Evolutionary conservation across 768 basidiomycete species (phyloP).

Genomic region (Mycena venus): DNA sequence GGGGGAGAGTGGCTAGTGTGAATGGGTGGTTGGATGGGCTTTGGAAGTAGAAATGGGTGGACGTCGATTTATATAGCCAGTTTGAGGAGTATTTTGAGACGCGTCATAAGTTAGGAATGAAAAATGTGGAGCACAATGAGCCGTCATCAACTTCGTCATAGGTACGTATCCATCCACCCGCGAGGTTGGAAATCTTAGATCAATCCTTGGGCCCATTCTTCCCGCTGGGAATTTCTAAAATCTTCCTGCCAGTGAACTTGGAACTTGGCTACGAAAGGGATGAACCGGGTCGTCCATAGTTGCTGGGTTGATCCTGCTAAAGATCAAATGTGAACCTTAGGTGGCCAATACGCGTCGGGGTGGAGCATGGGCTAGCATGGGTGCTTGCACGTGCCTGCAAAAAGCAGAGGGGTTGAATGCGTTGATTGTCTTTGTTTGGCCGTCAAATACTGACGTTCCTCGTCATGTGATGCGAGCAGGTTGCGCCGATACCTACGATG

Average conservation of each 20-base stretch:
- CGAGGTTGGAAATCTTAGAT: neutral
- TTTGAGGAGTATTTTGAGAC: neutral
- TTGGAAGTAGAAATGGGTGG: neutral
- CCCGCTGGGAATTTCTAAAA: neutral
- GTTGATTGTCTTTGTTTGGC: too few relatives aligned
- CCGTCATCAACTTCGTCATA: constrained; percentile 19
- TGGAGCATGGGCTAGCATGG: too few relatives aligned
- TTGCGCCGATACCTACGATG: too few relatives aligned
- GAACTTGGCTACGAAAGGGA: neutral
- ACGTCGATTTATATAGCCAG: neutral
- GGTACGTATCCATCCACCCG: neutral
- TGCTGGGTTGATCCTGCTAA: too few relatives aligned
- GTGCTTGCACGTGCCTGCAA: too few relatives aligned
- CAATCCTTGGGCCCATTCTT: neutral
- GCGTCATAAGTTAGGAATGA: constrained; percentile 14
- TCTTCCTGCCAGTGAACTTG: neutral
- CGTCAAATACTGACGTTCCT: too few relatives aligned
- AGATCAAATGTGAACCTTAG: too few relatives aligned
- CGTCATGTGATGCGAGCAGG: too few relatives aligned
- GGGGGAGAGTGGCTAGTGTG: neutral
- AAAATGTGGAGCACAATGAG: neutral
- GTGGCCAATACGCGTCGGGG: too few relatives aligned
- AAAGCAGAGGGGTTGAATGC: too few relatives aligned
- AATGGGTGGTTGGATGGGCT: constrained; percentile 2
- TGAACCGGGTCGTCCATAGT: too few relatives aligned